Conservation (phyloP, 2,329 filamentous ascomycete species). For the Cladosporium sp. region DNA sequence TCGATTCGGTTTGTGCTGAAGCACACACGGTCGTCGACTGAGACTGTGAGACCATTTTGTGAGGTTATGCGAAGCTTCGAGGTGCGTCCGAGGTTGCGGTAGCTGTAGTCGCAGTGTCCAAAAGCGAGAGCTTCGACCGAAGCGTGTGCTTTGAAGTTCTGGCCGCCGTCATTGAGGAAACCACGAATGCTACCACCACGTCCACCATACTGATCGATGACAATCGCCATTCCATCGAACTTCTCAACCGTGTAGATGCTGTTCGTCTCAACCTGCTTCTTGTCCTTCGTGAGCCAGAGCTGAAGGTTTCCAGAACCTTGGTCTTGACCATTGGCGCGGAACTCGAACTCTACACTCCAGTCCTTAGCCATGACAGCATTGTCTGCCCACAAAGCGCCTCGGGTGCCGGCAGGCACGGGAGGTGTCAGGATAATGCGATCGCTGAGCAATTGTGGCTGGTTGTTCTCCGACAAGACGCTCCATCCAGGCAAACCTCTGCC, state of each 20-base stretch:
- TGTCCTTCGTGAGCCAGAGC: slow-evolving; percentile 78
- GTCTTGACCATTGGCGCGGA: slow-evolving; percentile 81
- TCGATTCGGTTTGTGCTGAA: slow-evolving; percentile 76
- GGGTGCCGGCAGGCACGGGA: slow-evolving; percentile 76
- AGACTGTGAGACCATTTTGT: slow-evolving; percentile 65
- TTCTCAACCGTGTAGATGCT: slow-evolving; percentile 80
- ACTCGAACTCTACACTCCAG: slow-evolving; percentile 82
- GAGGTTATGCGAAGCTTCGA: slow-evolving; percentile 74
- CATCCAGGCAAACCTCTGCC: slow-evolving; percentile 54
- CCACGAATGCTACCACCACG: slow-evolving; percentile 76
- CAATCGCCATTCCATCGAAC: slow-evolving; percentile 87
- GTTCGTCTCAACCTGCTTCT: slow-evolving; percentile 60
- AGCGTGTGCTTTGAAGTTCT: slow-evolving; percentile 71
- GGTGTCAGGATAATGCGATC: slow-evolving; percentile 92
- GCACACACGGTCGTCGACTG: slow-evolving; percentile 74
- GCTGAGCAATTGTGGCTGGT: slow-evolving; percentile 63
- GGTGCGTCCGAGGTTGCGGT: slow-evolving; percentile 85
- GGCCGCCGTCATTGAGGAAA: slow-evolving; percentile 87
- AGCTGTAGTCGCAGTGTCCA: slow-evolving; percentile 84
- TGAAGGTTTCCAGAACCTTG: slow-evolving; percentile 84
- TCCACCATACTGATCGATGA: slow-evolving; percentile 79
- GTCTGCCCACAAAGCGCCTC: slow-evolving; percentile 78
- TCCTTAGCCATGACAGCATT: slow-evolving; percentile 50
- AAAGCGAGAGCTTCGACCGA: slow-evolving; percentile 84
- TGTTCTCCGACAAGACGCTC: slow-evolving; percentile 51